Percentiles rank a stretch among this genome's conserved stretches.
Conservation (phyloP, 2,329 filamentous ascomycete species). For the Harringtonia aguacate region DNA sequence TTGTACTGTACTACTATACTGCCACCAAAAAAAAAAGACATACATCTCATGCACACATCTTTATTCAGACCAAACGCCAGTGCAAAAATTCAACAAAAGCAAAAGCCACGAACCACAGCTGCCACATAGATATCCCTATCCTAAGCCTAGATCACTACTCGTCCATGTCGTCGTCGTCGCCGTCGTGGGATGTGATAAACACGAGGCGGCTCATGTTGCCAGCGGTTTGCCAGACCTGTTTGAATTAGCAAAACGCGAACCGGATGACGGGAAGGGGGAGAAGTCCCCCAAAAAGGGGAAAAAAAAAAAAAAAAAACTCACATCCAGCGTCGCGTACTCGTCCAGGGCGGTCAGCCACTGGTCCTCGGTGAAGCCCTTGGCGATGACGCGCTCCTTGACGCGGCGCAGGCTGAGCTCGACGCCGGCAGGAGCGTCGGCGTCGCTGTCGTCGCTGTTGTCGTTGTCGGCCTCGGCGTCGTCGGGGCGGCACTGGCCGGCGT, state of each 20-base stretch:
- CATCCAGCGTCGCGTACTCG: constrained; percentile 80
- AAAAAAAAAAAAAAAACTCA: constrained; percentile 43
- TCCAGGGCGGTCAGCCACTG: constrained; percentile 80
- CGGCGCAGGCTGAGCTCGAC: constrained; percentile 75
- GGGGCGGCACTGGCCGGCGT: constrained; percentile 74
- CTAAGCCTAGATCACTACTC: constrained; percentile 2
- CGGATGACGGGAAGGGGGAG: neutral
- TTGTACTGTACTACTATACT: no score
- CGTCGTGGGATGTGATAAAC: constrained; percentile 53
- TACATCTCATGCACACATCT: no score
- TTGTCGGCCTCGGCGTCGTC: constrained; percentile 51
- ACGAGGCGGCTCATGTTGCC: constrained; percentile 60
- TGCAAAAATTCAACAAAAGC: no score
- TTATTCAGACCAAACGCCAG: no score
- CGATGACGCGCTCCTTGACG: constrained; percentile 83
- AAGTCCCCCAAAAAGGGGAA: neutral
- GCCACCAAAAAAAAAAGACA: no score
- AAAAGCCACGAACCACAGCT: neutral
- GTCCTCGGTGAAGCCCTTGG: constrained; percentile 93
- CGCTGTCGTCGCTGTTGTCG: constrained; percentile 44
- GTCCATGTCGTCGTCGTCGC: constrained; percentile 37
- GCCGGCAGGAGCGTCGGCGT: constrained; percentile 41
- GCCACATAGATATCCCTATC: neutral
- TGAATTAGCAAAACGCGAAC: neutral
- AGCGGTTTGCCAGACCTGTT: constrained; percentile 67